phyloP scores from a whole-genome alignment of 352 stramenopile genomes.

The Pythium guiyangense region DNA sequence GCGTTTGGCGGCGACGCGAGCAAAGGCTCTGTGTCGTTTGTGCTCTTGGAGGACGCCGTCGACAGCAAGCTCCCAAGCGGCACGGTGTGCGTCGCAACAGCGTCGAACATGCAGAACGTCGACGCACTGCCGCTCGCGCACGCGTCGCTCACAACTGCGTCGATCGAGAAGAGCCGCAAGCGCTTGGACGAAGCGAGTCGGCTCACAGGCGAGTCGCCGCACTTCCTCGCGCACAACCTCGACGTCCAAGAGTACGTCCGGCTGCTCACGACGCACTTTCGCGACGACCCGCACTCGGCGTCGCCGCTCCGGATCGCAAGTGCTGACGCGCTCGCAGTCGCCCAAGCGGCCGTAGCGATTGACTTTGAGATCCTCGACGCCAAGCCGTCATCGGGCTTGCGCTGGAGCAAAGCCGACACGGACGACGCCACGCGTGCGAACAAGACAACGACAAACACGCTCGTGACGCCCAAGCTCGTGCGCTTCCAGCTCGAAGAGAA shows the following conservation, averaged over 20 bases:
- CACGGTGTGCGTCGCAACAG: slow-evolving; percentile 56
- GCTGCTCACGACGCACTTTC: slow-evolving; percentile 54
- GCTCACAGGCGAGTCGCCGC: slow-evolving; percentile 33
- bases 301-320: slow-evolving; percentile 36
- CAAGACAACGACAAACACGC: slow-evolving; percentile 7
- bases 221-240: slow-evolving; percentile 28
- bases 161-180: slow-evolving; percentile 29
- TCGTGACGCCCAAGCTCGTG: slow-evolving; percentile 78
- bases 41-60: slow-evolving; percentile 40
- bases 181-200: slow-evolving; percentile 36
- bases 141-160: slow-evolving; percentile 16
- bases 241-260: slow-evolving; percentile 55
- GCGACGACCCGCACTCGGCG: slow-evolving; percentile 38
- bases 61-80: slow-evolving; percentile 22
- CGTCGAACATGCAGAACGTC: slow-evolving; percentile 62
- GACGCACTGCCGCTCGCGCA: slow-evolving; percentile 21
- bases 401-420: slow-evolving; percentile 52
- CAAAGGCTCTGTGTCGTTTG: slow-evolving; percentile 66
- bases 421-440: slow-evolving; percentile 9
- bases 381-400: slow-evolving; percentile 73
- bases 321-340: slow-evolving; percentile 38
- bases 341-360: slow-evolving; percentile 54
- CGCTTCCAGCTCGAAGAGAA: slow-evolving; percentile 86
- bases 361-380: slow-evolving; percentile 77
- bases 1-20: slow-evolving; percentile 39